Percentiles rank a stretch among this genome's conserved stretches.
Conservation (phyloP, 768 basidiomycete genomes). For the Tulasnella sp. region DNA sequence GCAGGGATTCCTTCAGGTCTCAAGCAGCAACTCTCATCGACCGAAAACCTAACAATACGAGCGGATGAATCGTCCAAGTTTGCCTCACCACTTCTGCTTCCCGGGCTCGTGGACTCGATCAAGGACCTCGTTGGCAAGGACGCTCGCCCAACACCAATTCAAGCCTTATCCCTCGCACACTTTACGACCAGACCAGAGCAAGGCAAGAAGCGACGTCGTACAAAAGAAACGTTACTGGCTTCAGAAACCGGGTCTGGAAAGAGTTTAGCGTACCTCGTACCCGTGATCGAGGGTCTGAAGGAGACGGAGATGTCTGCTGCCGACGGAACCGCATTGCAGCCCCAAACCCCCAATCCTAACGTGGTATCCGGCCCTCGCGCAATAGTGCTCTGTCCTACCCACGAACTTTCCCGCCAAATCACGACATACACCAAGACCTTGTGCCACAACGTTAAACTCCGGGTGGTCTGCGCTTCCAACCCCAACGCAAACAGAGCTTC, state of each 20-base stretch:
- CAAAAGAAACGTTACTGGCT: constrained; percentile 51
- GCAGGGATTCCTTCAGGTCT: neutral
- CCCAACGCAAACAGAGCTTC: constrained; percentile 33
- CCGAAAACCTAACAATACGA: neutral
- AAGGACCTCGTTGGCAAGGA: constrained; percentile 44
- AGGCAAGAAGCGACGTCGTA: constrained; percentile 11
- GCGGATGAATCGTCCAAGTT: constrained; percentile 28
- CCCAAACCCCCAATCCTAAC: constrained; percentile 11
- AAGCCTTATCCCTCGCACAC: constrained; percentile 58
- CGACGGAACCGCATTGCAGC: neutral
- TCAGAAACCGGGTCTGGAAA: constrained; percentile 90
- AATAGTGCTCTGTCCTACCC: constrained; percentile 75
- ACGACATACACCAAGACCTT: constrained; percentile 62
- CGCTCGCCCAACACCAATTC: constrained; percentile 60
- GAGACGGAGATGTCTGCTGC: constrained; percentile 33
- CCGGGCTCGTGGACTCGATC: constrained; percentile 49
- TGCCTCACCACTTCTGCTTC: constrained; percentile 55
- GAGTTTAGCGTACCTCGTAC: constrained; percentile 81
- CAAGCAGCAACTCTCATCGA: neutral
- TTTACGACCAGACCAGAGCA: constrained; percentile 30
- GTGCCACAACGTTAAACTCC: constrained; percentile 61
- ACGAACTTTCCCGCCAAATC: constrained; percentile 78
- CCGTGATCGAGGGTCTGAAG: constrained; percentile 71
- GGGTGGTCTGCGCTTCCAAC: constrained; percentile 58
- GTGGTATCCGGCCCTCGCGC: constrained; percentile 55